These are phyloP conservation scores for Cenococcum geophilum DNA, from an alignment of 495 filamentous ascomycete species.

Conservation along the genomic window DNA sequence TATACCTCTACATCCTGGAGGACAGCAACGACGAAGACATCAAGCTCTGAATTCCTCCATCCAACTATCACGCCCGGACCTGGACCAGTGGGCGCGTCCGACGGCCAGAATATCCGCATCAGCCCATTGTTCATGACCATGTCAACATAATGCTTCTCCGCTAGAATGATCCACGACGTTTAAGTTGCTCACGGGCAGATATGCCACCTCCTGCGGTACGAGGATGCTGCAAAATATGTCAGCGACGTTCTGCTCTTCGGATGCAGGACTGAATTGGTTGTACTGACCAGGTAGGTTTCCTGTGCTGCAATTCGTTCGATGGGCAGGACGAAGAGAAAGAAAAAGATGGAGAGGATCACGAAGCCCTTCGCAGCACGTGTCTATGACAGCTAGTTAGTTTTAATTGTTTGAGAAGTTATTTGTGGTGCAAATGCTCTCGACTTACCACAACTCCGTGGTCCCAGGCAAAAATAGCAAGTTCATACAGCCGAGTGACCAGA, in stretches of 20 bases:
- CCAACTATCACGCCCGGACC: conserved; percentile 79
- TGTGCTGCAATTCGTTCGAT: conserved; percentile 64
- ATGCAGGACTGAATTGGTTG: neutral
- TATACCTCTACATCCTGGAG: conserved; percentile 86
- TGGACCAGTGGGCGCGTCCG: conserved; percentile 65
- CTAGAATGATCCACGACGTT: conserved; percentile 91
- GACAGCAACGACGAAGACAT: conserved; percentile 83
- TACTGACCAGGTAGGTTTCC: conserved; percentile 58
- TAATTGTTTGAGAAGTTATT: neutral
- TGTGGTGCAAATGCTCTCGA: neutral
- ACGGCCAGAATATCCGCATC: conserved; percentile 97
- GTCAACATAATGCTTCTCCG: conserved; percentile 65
- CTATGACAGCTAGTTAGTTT: conserved; percentile 31
- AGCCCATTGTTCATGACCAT: conserved; percentile 77
- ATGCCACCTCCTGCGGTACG: conserved; percentile 75
- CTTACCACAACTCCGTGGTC: conserved; percentile 93
- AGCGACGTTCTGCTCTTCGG: conserved; percentile 8
- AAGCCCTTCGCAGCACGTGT: conserved; percentile 70
- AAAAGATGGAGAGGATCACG: conserved; percentile 65
- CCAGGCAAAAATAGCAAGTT: conserved; percentile 94
- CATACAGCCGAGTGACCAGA: conserved; percentile 89
- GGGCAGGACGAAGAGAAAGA: conserved; percentile 68
- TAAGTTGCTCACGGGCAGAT: conserved; percentile 90
- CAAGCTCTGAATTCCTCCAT: conserved; percentile 87
- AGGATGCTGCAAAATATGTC: conserved; percentile 59